These are phyloP conservation scores for Malassezia nana DNA, from an alignment of 1,284 basidiomycete genomes.

Conservation along the genomic window DNA sequence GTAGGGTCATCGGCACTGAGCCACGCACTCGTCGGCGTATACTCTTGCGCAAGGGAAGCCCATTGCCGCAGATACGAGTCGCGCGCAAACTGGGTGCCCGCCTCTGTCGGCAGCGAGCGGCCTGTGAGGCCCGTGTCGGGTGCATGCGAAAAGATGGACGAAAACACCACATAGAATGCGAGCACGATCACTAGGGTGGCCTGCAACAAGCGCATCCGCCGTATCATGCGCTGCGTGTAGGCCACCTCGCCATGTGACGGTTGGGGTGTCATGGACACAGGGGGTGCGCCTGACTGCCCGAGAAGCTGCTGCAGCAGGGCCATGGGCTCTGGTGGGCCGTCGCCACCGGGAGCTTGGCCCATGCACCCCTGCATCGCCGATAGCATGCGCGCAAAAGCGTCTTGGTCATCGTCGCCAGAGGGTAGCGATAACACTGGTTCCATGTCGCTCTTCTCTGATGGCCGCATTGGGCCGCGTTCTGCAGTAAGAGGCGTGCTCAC, in stretches of 20 bases:
- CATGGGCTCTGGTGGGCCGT: not conserved
- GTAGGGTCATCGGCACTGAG: conserved; percentile 13
- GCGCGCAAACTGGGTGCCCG: not conserved
- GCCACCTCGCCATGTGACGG: not conserved
- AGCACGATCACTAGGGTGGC: conserved; percentile 7
- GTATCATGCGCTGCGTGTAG: conserved; percentile 6
- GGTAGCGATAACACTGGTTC: too few relatives aligned
- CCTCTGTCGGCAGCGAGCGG: conserved; percentile 5
- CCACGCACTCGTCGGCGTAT: conserved; percentile 15
- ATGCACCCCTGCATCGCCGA: conserved; percentile 24
- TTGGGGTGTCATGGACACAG: not conserved
- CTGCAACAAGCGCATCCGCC: conserved; percentile 13
- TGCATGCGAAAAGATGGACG: conserved; percentile 7
- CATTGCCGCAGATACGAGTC: conserved; percentile 13
- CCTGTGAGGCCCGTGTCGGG: conserved; percentile 8
- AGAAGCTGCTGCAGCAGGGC: conserved; percentile 28
- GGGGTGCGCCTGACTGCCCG: not conserved
- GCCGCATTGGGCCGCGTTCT: too few relatives aligned
- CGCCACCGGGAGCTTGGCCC: conserved; percentile 2
- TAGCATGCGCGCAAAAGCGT: conserved; percentile 27
- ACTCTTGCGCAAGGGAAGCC: conserved; percentile 13
- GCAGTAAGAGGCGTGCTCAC: too few relatives aligned
- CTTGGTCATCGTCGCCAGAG: not conserved
- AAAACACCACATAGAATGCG: conserved; percentile 14
- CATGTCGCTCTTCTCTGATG: too few relatives aligned